Evolutionary conservation across 352 stramenopile genomes (phyloP).

Genomic region (Globisporangium rhizosaccharum): DNA sequence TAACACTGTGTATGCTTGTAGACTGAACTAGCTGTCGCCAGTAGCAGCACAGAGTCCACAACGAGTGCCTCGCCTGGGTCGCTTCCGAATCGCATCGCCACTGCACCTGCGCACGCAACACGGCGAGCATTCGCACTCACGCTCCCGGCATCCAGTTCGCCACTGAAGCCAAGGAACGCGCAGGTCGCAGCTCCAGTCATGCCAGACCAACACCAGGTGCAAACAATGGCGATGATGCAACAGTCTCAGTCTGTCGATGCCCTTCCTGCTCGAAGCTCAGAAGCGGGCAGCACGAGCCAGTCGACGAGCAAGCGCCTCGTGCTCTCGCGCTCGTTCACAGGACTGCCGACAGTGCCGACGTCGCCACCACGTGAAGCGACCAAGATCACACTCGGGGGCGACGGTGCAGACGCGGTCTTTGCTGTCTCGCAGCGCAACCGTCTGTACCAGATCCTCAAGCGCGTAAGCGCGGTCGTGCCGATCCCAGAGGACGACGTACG

Average conservation of each 20-base stretch:
- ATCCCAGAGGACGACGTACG: conserved; percentile 58
- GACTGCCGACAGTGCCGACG: conserved; percentile 1
- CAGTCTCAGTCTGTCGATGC: conserved; percentile 4
- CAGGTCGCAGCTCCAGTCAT: background rate
- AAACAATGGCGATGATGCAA: background rate
- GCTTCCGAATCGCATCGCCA: conserved; percentile 5
- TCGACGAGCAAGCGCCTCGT: conserved; percentile 7
- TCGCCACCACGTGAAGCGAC: conserved; percentile 36
- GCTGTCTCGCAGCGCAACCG: conserved; percentile 46
- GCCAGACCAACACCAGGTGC: background rate
- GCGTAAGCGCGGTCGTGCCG: conserved; percentile 32
- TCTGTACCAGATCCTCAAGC: conserved; percentile 65
- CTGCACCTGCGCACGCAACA: conserved; percentile 9
- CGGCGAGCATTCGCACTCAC: conserved; percentile 10
- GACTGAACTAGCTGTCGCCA: background rate
- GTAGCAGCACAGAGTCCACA: too few relatives aligned
- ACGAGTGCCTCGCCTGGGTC: background rate
- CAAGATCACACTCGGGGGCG: conserved; percentile 46
- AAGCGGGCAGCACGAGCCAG: background rate
- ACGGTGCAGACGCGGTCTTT: conserved; percentile 28
- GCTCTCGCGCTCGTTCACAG: conserved; percentile 5
- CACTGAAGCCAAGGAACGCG: background rate
- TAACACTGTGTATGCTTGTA: background rate
- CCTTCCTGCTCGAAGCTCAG: background rate
- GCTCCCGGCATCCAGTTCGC: background rate